Evolutionary conservation across 2,329 filamentous ascomycete genomes (phyloP).

Genomic region (Fusarium sulawesiense): DNA sequence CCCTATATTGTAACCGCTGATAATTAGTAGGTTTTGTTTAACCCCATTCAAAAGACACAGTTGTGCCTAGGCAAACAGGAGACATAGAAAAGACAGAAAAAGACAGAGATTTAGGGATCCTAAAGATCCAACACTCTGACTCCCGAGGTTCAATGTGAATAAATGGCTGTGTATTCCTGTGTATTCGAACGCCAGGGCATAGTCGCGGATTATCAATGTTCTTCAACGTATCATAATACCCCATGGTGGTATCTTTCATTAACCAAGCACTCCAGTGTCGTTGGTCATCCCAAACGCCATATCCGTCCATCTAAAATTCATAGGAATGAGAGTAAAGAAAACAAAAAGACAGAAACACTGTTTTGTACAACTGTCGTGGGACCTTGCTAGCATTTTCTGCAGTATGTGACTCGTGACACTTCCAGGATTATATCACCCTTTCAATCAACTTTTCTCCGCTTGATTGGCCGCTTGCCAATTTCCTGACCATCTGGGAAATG

Average conservation of each 20-base stretch:
- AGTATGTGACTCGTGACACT: not conserved
- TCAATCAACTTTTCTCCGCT: conserved; percentile 59
- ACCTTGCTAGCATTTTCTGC: not conserved
- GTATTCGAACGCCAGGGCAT: not conserved
- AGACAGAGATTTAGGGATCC: not conserved
- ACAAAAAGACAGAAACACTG: not conserved
- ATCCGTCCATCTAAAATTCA: conserved; percentile 9
- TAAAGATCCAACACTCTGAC: not conserved
- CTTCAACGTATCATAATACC: conserved; percentile 16
- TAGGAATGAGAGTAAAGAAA: not conserved
- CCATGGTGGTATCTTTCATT: conserved; percentile 30
- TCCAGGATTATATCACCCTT: not conserved
- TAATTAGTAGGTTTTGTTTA: not conserved
- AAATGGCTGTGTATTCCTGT: not conserved
- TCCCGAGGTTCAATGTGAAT: not conserved
- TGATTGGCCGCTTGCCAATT: conserved; percentile 54
- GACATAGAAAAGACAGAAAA: not conserved
- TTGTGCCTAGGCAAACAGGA: not conserved
- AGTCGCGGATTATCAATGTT: not conserved
- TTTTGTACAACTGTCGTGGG: not conserved
- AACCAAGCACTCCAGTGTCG: conserved; percentile 9
- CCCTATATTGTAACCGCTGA: not conserved
- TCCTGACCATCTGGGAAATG: conserved; percentile 63
- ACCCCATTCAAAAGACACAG: not conserved
- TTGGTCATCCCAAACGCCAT: conserved; percentile 31